These are phyloP conservation scores for Sindora glabra DNA, from an alignment of 306 rosid genomes.

Conservation along the genomic window DNA sequence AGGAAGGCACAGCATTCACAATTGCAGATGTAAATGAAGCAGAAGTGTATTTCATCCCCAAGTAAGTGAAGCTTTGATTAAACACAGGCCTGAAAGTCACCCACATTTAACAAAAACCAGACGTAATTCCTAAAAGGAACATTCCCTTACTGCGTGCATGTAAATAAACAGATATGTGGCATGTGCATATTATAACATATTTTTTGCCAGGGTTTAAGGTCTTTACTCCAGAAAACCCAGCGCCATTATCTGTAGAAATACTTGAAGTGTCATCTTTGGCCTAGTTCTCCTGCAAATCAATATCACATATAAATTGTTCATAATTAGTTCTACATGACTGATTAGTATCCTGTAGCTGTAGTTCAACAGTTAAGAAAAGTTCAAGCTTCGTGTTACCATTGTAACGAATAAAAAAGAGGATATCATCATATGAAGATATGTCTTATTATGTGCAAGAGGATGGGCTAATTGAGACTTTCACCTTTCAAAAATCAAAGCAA, in stretches of 20 bases:
- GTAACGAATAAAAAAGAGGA: no score
- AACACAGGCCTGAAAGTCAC: slow-evolving; percentile 43
- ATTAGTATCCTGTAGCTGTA: no score
- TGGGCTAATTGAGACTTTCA: no score
- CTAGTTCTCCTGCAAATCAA: slow-evolving; percentile 44
- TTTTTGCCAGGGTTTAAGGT: neutral
- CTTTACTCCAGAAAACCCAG: slow-evolving; percentile 68
- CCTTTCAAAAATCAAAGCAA: slow-evolving; percentile 60
- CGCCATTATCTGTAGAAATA: slow-evolving; percentile 46
- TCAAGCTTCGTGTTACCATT: no score
- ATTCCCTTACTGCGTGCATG: neutral
- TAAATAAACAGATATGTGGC: no score
- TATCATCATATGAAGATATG: neutral
- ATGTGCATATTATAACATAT: neutral
- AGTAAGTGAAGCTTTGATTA: slow-evolving; percentile 59
- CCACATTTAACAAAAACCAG: neutral
- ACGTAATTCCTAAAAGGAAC: neutral
- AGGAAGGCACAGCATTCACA: slow-evolving; percentile 63
- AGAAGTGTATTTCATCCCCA: slow-evolving; percentile 67
- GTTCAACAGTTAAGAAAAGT: no score
- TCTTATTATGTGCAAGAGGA: neutral
- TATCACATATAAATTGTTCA: no score
- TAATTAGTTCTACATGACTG: no score
- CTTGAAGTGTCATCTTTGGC: slow-evolving; percentile 53
- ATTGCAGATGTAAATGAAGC: slow-evolving; percentile 68